Conservation (phyloP, 148 eudicot species). For the Oxyria digyna region DNA sequence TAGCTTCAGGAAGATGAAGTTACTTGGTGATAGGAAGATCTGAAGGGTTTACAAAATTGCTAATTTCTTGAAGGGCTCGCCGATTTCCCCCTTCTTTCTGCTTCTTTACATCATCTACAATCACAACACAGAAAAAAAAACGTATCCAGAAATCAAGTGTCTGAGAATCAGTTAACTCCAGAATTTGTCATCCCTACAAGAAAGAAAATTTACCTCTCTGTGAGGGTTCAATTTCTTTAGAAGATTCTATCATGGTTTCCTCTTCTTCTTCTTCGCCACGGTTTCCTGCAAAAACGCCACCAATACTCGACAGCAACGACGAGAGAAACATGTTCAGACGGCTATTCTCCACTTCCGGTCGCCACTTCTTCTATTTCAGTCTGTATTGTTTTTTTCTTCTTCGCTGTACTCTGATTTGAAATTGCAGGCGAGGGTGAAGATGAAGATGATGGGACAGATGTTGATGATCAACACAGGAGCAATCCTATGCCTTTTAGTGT, state of each 20-base stretch:
- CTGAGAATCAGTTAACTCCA: too few relatives aligned
- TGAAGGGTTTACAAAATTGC: constrained; percentile 32
- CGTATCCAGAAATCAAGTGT: not conserved
- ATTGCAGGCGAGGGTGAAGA: not conserved
- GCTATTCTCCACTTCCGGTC: constrained; percentile 33
- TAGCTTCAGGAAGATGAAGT: not conserved
- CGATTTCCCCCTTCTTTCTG: constrained; percentile 53
- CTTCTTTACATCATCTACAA: constrained; percentile 29
- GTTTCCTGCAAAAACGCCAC: constrained; percentile 34
- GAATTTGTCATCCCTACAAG: too few relatives aligned
- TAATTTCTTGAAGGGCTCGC: constrained; percentile 56
- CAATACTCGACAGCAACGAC: constrained; percentile 37
- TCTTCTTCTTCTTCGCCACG: constrained; percentile 14
- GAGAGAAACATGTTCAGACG: constrained; percentile 51
- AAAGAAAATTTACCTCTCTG: constrained; percentile 14
- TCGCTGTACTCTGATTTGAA: not conserved
- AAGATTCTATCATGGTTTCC: constrained; percentile 27
- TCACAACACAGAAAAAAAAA: not conserved
- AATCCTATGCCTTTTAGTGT: not conserved
- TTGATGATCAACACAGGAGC: not conserved
- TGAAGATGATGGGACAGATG: not conserved
- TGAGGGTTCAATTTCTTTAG: constrained; percentile 16
- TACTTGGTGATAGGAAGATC: constrained; percentile 36
- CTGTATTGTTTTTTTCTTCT: not conserved
- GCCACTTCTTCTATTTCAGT: constrained; percentile 27